phyloP scores from a whole-genome alignment of 2,329 filamentous ascomycete genomes.

The Xylaria sp. region DNA sequence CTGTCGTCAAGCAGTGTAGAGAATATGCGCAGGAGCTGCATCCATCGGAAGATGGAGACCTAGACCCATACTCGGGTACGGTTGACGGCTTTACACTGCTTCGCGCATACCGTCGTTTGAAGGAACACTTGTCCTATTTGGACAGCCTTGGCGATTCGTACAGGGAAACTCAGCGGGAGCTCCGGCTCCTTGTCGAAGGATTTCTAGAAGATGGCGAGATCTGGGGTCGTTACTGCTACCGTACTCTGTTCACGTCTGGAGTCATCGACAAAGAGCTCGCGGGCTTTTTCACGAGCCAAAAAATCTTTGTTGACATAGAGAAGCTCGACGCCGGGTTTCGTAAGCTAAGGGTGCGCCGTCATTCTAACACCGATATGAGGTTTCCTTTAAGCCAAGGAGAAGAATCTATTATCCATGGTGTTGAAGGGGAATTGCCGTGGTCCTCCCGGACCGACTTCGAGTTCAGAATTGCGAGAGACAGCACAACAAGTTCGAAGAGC shows the following conservation, averaged over 20 bases:
- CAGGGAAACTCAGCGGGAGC: neutral
- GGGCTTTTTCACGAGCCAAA: conserved; percentile 1
- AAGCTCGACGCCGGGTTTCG: neutral
- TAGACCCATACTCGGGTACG: no score
- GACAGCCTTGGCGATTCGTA: no score
- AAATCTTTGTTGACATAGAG: neutral
- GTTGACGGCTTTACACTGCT: neutral
- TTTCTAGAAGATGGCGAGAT: conserved; percentile 6
- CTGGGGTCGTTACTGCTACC: conserved; percentile 1
- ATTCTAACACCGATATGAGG: no score
- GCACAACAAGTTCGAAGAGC: no score
- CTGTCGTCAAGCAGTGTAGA: neutral
- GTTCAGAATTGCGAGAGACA: no score
- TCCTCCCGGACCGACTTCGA: no score
- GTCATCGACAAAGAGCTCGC: neutral
- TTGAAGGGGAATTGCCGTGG: no score
- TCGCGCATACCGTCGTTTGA: neutral
- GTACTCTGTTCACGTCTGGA: neutral
- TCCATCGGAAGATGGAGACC: no score
- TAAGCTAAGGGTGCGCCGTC: neutral
- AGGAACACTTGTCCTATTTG: neutral
- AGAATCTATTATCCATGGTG: no score
- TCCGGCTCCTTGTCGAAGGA: neutral
- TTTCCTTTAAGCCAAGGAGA: no score
- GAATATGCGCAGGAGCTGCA: no score